A percentile compares a stretch with the other conserved stretches of the same genome.
These are phyloP conservation scores for Macrophomina pseudophaseolina DNA, from an alignment of 2,329 filamentous ascomycete genomes.

Conservation along the genomic window DNA sequence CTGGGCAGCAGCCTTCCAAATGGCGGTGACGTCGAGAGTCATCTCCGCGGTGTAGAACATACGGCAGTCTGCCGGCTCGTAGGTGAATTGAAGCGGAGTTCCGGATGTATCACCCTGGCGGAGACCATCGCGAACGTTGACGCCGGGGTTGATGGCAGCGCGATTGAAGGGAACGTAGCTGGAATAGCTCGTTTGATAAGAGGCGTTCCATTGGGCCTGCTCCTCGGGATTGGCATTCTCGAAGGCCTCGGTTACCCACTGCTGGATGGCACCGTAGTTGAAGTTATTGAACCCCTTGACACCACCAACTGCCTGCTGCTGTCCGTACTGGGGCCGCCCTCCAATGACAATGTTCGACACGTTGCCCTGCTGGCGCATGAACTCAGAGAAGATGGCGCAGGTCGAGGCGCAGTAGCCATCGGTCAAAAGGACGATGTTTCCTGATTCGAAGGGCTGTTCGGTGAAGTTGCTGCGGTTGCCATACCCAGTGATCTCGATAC, in stretches of 20 bases:
- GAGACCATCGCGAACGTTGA: conserved; percentile 46
- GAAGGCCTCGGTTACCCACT: conserved; percentile 34
- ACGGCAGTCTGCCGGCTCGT: conserved; percentile 47
- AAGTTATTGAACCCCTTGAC: conserved; percentile 56
- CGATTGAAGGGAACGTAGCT: conserved; percentile 37
- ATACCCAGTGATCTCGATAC: conserved; percentile 45
- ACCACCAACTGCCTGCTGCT: conserved; percentile 61
- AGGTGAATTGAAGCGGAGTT: conserved; percentile 45
- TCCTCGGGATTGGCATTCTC: conserved; percentile 28
- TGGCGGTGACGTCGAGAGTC: conserved; percentile 44
- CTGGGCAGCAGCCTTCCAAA: conserved; percentile 48
- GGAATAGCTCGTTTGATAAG: conserved; percentile 37
- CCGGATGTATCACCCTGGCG: conserved; percentile 38
- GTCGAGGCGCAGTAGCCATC: conserved; percentile 65
- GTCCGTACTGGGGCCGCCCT: conserved; percentile 51
- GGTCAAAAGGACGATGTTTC: conserved; percentile 58
- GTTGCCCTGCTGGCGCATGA: conserved; percentile 58
- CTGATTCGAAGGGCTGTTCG: conserved; percentile 57
- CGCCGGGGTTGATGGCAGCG: conserved; percentile 30
- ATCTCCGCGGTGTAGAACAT: conserved; percentile 49
- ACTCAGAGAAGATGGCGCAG: conserved; percentile 62
- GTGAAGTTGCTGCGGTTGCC: conserved; percentile 53
- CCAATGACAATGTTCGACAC: conserved; percentile 62
- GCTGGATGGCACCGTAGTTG: conserved; percentile 40
- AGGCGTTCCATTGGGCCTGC: conserved; percentile 35